These are phyloP conservation scores for Allium fistulosum DNA, from an alignment of 106 monocot genomes.

Conservation along the genomic window DNA sequence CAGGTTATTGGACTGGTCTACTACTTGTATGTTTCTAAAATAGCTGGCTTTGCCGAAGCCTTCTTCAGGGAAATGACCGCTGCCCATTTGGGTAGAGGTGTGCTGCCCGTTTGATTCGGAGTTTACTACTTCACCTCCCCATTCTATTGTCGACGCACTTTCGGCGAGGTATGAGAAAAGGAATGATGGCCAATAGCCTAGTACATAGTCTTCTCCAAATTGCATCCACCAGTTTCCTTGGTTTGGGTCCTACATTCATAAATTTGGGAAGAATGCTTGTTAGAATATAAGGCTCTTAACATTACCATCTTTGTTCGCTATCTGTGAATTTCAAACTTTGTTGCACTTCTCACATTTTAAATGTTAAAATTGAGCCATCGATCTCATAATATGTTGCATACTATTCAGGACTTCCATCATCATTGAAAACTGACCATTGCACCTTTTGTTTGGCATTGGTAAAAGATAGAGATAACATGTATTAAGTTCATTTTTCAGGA, in stretches of 20 bases:
- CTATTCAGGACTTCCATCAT: too few relatives aligned
- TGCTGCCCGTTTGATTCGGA: constrained; percentile 40
- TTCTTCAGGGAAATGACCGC: constrained; percentile 50
- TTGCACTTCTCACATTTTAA: too few relatives aligned
- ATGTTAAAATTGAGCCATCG: too few relatives aligned
- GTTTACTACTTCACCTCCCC: constrained; percentile 61
- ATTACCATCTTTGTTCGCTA: too few relatives aligned
- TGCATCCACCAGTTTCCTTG: constrained; percentile 57
- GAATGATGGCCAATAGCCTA: constrained; percentile 55
- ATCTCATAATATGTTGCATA: too few relatives aligned
- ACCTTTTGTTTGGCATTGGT: too few relatives aligned
- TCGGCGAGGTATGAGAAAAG: constrained; percentile 41
- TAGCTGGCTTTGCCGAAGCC: constrained; percentile 53
- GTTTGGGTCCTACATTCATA: constrained; percentile 28
- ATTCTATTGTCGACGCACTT: constrained; percentile 49
- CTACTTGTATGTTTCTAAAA: constrained; percentile 48
- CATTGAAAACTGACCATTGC: too few relatives aligned
- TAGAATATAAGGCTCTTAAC: too few relatives aligned
- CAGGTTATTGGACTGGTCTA: constrained; percentile 48
- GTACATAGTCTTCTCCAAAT: constrained; percentile 36
- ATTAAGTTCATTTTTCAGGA: too few relatives aligned
- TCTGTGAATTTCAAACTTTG: too few relatives aligned
- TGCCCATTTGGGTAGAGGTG: constrained; percentile 60
- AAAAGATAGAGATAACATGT: too few relatives aligned
- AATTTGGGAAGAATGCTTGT: too few relatives aligned